Percentiles rank a stretch among this genome's conserved stretches.
phyloP scores from a whole-genome alignment of 2,329 filamentous ascomycete genomes.

The Dactylellina cionopaga region DNA sequence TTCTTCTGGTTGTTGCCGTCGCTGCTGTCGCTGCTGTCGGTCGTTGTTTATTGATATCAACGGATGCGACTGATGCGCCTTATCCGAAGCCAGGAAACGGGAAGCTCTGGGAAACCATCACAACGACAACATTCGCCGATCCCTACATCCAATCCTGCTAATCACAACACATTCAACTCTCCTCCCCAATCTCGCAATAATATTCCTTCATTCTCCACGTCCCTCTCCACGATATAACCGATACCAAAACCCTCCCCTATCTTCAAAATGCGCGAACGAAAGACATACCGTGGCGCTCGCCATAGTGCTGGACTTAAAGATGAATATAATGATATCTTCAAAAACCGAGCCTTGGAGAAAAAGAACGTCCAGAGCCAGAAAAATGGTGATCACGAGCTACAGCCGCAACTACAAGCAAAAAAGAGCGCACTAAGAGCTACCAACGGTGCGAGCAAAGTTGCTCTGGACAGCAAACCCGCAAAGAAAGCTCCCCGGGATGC shows the following conservation, averaged over 20 bases:
- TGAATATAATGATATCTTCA: constrained; percentile 50
- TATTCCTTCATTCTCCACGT: background rate
- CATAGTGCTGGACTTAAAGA: constrained; percentile 37
- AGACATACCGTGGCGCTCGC: constrained; percentile 44
- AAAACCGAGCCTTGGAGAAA: constrained; percentile 42
- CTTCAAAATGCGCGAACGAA: constrained; percentile 36
- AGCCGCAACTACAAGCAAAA: background rate
- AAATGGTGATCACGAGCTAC: constrained; percentile 15
- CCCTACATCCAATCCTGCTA: background rate
- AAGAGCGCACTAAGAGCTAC: background rate
- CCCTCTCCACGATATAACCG: background rate
- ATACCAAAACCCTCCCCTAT: background rate
- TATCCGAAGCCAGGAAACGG: too few relatives aligned
- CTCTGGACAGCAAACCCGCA: background rate
- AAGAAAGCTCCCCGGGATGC: constrained; percentile 18
- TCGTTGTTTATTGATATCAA: too few relatives aligned
- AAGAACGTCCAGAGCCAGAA: constrained; percentile 6
- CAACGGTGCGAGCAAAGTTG: background rate
- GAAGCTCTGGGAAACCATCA: too few relatives aligned
- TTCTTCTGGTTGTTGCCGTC: too few relatives aligned
- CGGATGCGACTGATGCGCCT: too few relatives aligned
- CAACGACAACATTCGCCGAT: background rate
- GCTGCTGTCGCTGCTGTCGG: too few relatives aligned
- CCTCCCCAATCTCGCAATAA: too few relatives aligned
- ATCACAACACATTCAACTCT: background rate